Percentiles rank a stretch among this genome's conserved stretches.
Conservation (phyloP, 345 rosid genomes). For the Syzygium grande region DNA sequence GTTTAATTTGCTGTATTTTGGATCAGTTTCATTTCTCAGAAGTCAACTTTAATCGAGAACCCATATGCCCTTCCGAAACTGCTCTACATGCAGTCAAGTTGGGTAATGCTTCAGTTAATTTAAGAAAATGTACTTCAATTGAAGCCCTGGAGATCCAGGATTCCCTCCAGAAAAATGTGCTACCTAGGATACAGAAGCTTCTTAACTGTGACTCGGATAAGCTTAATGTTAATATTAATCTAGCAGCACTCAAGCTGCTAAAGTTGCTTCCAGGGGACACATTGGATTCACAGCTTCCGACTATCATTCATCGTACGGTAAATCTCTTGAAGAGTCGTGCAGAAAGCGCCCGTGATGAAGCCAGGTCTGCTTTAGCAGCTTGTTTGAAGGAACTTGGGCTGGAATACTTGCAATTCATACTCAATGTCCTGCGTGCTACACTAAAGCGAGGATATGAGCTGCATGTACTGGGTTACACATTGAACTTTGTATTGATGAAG, state of each 20-base stretch:
- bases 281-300: slow-evolving; percentile 70
- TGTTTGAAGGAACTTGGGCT: slow-evolving; percentile 89
- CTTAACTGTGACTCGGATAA: slow-evolving; percentile 55
- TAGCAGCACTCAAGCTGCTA: slow-evolving; percentile 73
- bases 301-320: slow-evolving; percentile 59
- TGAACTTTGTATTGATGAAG: slow-evolving; percentile 57
- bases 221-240: slow-evolving; percentile 52
- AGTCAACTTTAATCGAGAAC: slow-evolving; percentile 22
- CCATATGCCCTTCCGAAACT: slow-evolving; percentile 6
- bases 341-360: slow-evolving; percentile 66
- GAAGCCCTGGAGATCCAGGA: slow-evolving; percentile 34
- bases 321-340: slow-evolving; percentile 63
- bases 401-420: slow-evolving; percentile 63
- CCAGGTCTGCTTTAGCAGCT: slow-evolving; percentile 75
- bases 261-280: slow-evolving; percentile 79
- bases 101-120: slow-evolving; percentile 6
- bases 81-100: slow-evolving; percentile 4
- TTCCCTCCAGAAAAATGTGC: slow-evolving; percentile 48
- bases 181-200: slow-evolving; percentile 65
- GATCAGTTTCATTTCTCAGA: slow-evolving; percentile 65
- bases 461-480: slow-evolving; percentile 79
- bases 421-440: slow-evolving; percentile 51
- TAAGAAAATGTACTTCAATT: slow-evolving; percentile 8
- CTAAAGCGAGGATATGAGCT: slow-evolving; percentile 80
- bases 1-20: slow-evolving; percentile 63